A percentile compares a stretch with the other conserved stretches of the same genome.
Conservation (phyloP, 768 basidiomycete species). For the Strobilomyces confusus region DNA sequence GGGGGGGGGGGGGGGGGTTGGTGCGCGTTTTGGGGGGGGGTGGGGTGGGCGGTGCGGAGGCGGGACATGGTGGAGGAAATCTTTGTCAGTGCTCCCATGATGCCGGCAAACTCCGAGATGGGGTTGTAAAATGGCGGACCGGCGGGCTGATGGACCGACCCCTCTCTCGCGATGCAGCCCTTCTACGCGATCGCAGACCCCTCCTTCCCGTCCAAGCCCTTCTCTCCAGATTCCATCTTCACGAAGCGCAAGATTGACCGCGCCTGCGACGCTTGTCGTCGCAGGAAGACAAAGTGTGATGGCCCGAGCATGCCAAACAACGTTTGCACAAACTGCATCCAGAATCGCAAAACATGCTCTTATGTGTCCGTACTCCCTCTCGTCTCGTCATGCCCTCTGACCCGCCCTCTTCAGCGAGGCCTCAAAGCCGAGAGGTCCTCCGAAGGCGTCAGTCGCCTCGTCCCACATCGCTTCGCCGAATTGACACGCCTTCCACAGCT, state of each 20-base stretch:
- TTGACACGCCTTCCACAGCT: conserved; percentile 32
- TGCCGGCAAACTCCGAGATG: no score
- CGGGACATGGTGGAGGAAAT: not conserved
- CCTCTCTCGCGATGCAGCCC: conserved; percentile 16
- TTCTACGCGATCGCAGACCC: conserved; percentile 20
- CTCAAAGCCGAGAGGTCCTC: conserved; percentile 62
- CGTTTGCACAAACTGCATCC: conserved; percentile 55
- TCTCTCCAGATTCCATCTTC: conserved; percentile 18
- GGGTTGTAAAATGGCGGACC: no score
- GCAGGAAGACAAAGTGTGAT: conserved; percentile 59
- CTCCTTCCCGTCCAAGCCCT: not conserved
- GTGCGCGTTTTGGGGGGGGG: no score
- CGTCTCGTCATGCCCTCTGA: conserved; percentile 1
- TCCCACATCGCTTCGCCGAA: not conserved
- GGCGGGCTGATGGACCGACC: no score
- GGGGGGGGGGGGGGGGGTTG: no score
- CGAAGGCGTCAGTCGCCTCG: conserved; percentile 53
- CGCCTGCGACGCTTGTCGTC: conserved; percentile 58
- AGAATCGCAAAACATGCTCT: conserved; percentile 49
- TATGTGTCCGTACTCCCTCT: conserved; percentile 45
- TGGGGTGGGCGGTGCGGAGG: not conserved
- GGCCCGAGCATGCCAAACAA: conserved; percentile 49
- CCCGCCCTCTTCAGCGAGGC: conserved; percentile 41
- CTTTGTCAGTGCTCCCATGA: not conserved
- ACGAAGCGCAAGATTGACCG: conserved; percentile 49